Conservation (phyloP, 306 rosid genomes). For the Quercus suber region DNA sequence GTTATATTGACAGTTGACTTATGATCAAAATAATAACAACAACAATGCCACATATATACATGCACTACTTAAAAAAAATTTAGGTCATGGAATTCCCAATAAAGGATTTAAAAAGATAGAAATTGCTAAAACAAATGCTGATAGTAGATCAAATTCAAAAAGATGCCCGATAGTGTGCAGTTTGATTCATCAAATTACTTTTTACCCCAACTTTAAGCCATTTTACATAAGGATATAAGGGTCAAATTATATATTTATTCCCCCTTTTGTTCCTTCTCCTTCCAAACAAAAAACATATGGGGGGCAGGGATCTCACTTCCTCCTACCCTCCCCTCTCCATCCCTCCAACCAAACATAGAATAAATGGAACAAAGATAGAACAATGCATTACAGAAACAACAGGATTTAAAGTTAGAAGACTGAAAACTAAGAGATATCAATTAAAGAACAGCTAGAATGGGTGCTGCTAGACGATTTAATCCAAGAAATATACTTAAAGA, state of each 20-base stretch:
- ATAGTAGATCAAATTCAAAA: background rate
- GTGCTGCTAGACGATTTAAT: background rate
- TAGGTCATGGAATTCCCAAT: no score
- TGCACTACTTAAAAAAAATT: background rate
- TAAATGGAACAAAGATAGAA: background rate
- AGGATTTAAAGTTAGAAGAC: background rate
- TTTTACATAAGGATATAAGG: no score
- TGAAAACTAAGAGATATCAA: background rate
- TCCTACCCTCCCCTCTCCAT: no score
- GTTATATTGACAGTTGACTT: slow-evolving; percentile 12
- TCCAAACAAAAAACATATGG: no score
- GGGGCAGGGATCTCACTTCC: no score
- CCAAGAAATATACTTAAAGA: background rate
- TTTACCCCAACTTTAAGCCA: no score
- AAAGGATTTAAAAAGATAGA: background rate
- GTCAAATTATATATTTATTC: no score
- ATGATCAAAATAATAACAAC: slow-evolving; percentile 3
- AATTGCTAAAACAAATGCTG: background rate
- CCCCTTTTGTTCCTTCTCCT: no score
- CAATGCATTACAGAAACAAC: background rate
- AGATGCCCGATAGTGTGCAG: background rate
- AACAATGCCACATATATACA: background rate
- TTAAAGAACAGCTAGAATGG: background rate
- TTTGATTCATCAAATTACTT: background rate
- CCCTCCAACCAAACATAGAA: background rate